phyloP scores from a whole-genome alignment of 371 early-diverging fungal species.

The Mucor saturninus region DNA sequence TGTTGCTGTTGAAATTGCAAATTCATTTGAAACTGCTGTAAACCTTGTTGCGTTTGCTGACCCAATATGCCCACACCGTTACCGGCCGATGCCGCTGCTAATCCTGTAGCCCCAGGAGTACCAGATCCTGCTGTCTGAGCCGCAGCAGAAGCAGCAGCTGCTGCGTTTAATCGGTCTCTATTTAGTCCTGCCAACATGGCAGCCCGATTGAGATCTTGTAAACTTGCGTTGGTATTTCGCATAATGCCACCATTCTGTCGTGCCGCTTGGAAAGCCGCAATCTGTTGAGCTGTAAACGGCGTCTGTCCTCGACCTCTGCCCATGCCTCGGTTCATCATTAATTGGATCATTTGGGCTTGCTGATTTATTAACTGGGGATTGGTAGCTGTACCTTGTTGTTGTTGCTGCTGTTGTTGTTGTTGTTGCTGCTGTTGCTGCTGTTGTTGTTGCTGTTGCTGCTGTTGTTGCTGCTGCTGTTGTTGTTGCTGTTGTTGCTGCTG shows the following conservation, averaged over 20 bases:
- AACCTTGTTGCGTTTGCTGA: slow-evolving; percentile 20
- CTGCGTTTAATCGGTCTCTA: slow-evolving; percentile 18
- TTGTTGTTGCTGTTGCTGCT: slow-evolving; percentile 1
- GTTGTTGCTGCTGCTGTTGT: slow-evolving; percentile 4
- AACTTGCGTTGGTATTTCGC: slow-evolving; percentile 1
- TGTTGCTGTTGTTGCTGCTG: slow-evolving; percentile 32
- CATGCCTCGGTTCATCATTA: slow-evolving; percentile 34
- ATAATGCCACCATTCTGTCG: slow-evolving; percentile 22
- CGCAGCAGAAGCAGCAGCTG: slow-evolving; percentile 25
- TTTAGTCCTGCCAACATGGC: slow-evolving; percentile 11
- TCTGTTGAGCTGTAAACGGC: slow-evolving; percentile 32
- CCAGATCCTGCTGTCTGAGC: slow-evolving; percentile 14
- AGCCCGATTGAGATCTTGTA: slow-evolving; percentile 20
- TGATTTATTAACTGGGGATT: slow-evolving; percentile 33
- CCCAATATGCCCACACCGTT: slow-evolving; percentile 1
- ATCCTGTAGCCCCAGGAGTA: slow-evolving; percentile 14
- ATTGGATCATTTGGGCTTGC: slow-evolving; percentile 40
- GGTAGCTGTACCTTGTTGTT: slow-evolving; percentile 9
- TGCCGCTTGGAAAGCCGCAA: slow-evolving; percentile 34
- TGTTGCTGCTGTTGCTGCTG: slow-evolving; percentile 19
- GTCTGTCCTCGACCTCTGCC: slow-evolving; percentile 40
- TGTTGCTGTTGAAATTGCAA: slow-evolving; percentile 39
- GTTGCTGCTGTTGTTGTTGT: slow-evolving; percentile 27
- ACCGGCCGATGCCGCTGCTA: slow-evolving; percentile 11
- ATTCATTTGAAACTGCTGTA: slow-evolving; percentile 46